Percentiles rank a stretch among this genome's conserved stretches.
Evolutionary conservation across 129 eudicot genomes (phyloP).

Genomic region (Erigeron canadensis): DNA sequence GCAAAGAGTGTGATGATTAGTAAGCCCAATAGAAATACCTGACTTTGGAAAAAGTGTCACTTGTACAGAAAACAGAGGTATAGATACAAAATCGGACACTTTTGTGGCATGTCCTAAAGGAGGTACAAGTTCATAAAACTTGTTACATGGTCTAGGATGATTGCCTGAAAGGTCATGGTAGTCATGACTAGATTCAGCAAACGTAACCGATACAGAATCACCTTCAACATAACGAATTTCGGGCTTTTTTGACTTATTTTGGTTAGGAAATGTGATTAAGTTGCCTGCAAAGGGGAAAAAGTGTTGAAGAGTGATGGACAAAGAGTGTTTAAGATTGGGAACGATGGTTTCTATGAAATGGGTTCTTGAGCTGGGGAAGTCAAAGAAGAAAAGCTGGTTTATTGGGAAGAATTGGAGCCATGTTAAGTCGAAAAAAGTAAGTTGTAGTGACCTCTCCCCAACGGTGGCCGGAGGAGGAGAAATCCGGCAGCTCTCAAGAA

Average conservation of each 20-base stretch:
- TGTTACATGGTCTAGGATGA: conserved; percentile 30
- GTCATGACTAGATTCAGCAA: conserved; percentile 16
- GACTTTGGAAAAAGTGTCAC: conserved; percentile 35
- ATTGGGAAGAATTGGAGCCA: too few relatives aligned
- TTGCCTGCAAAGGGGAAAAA: conserved; percentile 46
- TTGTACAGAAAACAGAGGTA: conserved; percentile 39
- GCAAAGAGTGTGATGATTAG: conserved; percentile 34
- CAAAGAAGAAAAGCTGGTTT: too few relatives aligned
- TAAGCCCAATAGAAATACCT: conserved; percentile 46
- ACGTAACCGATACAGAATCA: conserved; percentile 31
- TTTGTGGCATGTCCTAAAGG: conserved; percentile 21
- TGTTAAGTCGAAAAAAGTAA: too few relatives aligned
- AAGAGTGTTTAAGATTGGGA: conserved; percentile 42
- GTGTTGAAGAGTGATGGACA: conserved; percentile 46
- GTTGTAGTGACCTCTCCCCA: too few relatives aligned
- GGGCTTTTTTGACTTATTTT: conserved; percentile 20
- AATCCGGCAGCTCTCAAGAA: too few relatives aligned
- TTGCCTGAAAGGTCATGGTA: conserved; percentile 32
- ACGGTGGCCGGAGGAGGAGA: too few relatives aligned
- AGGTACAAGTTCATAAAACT: conserved; percentile 40
- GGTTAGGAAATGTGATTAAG: conserved; percentile 12
- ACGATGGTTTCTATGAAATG: too few relatives aligned
- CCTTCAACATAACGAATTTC: conserved; percentile 19
- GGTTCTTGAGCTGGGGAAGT: too few relatives aligned
- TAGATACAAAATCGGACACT: background rate